A percentile compares a stretch with the other conserved stretches of the same genome.
Evolutionary conservation across 1,139 yeast species (phyloP).

Genomic region (Debaryomycetaceae sp.): DNA sequence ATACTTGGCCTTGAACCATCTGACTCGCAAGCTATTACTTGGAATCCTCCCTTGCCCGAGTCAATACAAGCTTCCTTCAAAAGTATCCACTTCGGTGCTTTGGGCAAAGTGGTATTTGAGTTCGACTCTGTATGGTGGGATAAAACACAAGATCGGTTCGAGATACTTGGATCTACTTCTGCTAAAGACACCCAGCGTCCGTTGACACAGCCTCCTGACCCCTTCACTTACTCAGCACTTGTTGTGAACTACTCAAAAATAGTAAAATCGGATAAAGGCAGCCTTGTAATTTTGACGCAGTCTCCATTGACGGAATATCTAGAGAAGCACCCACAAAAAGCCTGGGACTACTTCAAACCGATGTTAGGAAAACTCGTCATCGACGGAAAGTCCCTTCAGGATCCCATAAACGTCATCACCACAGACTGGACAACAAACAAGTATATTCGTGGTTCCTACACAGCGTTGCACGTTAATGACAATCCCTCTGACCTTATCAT

Average conservation of each 20-base stretch:
- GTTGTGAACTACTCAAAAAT: slow-evolving; percentile 28
- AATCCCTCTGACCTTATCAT: slow-evolving; percentile 62
- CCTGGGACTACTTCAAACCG: slow-evolving; percentile 40
- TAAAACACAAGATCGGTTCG: slow-evolving; percentile 46
- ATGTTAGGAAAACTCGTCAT: slow-evolving; percentile 25
- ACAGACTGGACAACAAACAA: slow-evolving; percentile 73
- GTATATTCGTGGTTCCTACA: slow-evolving; percentile 69
- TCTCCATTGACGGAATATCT: slow-evolving; percentile 60
- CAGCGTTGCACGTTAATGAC: slow-evolving; percentile 65
- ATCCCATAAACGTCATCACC: slow-evolving; percentile 51
- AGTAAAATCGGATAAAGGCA: slow-evolving; percentile 16
- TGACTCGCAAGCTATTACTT: slow-evolving; percentile 45
- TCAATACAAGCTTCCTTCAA: slow-evolving; percentile 42
- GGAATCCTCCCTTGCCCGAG: slow-evolving; percentile 58
- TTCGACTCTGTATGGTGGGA: slow-evolving; percentile 72
- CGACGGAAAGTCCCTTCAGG: slow-evolving; percentile 21
- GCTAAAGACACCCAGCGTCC: slow-evolving; percentile 12
- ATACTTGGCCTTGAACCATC: slow-evolving; percentile 43
- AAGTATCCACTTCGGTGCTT: slow-evolving; percentile 60
- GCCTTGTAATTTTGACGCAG: slow-evolving; percentile 63
- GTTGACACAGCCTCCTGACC: slow-evolving; percentile 16
- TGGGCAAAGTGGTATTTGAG: slow-evolving; percentile 77
- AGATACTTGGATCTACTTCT: slow-evolving; percentile 31
- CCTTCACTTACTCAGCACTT: slow-evolving; percentile 28
- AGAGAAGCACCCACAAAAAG: slow-evolving; percentile 33